A percentile compares a stretch with the other conserved stretches of the same genome.
Evolutionary conservation across 306 rosid species (phyloP).

Genomic region (Cicer arietinum): DNA sequence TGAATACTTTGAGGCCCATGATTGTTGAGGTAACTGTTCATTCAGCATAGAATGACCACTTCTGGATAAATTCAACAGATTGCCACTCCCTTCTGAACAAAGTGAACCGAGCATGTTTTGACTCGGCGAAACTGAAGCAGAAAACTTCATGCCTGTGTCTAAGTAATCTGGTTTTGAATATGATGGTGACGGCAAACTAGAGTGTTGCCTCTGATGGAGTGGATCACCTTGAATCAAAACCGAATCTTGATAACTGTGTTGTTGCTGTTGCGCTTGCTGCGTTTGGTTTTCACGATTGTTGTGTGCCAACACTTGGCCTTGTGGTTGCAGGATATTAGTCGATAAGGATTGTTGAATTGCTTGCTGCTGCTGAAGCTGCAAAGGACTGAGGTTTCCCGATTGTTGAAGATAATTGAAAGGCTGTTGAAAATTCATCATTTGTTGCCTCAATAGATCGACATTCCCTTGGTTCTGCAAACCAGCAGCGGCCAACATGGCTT

Average conservation of each 20-base stretch:
- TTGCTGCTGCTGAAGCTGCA: slow-evolving; percentile 77
- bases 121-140: slow-evolving; percentile 57
- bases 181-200: slow-evolving; percentile 69
- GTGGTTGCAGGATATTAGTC: slow-evolving; percentile 65
- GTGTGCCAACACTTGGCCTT: slow-evolving; percentile 54
- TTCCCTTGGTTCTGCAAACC: slow-evolving; percentile 72
- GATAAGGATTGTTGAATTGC: slow-evolving; percentile 61
- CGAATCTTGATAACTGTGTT: slow-evolving; percentile 57
- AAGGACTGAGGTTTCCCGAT: slow-evolving; percentile 57
- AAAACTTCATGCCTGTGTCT: slow-evolving; percentile 66
- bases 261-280: slow-evolving; percentile 69
- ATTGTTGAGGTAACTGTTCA: slow-evolving; percentile 73
- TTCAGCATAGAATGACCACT: slow-evolving; percentile 61
- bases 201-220: slow-evolving; percentile 71
- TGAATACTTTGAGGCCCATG: slow-evolving; percentile 62
- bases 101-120: slow-evolving; percentile 65
- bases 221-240: slow-evolving; percentile 64
- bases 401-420: slow-evolving; percentile 76
- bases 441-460: slow-evolving; percentile 75
- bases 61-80: slow-evolving; percentile 62
- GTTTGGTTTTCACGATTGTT: slow-evolving; percentile 63
- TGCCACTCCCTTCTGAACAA: slow-evolving; percentile 71
- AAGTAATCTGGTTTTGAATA: slow-evolving; percentile 63
- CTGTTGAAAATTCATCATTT: slow-evolving; percentile 75
- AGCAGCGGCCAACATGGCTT: slow-evolving; percentile 80